Percentiles rank a stretch among this genome's conserved stretches.
Evolutionary conservation across 805 yeast genomes (phyloP).

Genomic region (Candida berthetii): DNA sequence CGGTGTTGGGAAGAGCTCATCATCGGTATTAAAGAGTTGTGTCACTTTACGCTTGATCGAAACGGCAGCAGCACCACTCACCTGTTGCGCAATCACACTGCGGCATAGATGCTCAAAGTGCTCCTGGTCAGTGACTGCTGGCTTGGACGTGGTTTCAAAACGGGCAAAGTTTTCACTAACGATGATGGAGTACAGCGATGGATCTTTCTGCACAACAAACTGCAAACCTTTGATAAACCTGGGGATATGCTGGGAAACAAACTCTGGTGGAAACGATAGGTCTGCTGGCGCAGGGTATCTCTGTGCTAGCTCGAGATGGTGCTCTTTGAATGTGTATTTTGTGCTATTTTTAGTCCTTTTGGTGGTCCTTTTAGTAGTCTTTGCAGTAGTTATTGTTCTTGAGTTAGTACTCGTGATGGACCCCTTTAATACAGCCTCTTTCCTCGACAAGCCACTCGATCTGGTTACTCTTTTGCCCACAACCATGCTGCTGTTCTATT

Average conservation of each 20-base stretch:
- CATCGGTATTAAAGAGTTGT: slow-evolving; percentile 25
- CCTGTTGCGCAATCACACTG: slow-evolving; percentile 64
- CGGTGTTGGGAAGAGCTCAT: slow-evolving; percentile 44
- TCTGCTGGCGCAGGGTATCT: slow-evolving; percentile 10
- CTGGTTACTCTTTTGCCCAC: no score
- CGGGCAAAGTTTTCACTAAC: slow-evolving; percentile 19
- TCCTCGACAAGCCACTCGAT: no score
- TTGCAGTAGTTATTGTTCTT: no score
- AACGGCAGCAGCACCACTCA: slow-evolving; percentile 75
- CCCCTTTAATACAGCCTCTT: no score
- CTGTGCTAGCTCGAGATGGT: slow-evolving; percentile 5
- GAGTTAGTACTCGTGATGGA: no score
- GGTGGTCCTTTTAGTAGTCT: no score
- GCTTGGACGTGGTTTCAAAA: slow-evolving; percentile 15
- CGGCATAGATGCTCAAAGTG: slow-evolving; percentile 36
- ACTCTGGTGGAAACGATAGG: slow-evolving; percentile 18
- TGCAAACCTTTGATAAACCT: slow-evolving; percentile 29
- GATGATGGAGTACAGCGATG: slow-evolving; percentile 25
- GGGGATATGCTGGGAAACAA: slow-evolving; percentile 19
- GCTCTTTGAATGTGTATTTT: slow-evolving; percentile 5
- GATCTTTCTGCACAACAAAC: slow-evolving; percentile 28
- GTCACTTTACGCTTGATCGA: slow-evolving; percentile 50
- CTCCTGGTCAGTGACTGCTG: slow-evolving; percentile 15
- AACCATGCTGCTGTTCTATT: no score
- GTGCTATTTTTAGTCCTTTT: no score